phyloP scores from a whole-genome alignment of 2,329 filamentous ascomycete species.

The Cercospora zeina region DNA sequence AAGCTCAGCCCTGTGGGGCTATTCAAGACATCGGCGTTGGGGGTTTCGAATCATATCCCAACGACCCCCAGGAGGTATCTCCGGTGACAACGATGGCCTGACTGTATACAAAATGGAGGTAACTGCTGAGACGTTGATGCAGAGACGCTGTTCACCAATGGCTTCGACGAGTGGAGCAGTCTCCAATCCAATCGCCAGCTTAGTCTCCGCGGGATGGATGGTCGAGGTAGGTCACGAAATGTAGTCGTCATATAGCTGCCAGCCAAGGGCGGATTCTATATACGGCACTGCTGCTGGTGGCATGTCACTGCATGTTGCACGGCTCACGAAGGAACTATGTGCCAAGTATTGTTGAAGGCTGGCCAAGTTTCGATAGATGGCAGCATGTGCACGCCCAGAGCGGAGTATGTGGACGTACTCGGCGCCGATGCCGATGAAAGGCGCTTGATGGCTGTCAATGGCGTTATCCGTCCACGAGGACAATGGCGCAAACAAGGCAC shows the following conservation, averaged over 20 bases:
- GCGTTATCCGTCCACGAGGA: neutral
- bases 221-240: no score
- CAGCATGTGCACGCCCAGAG: constrained; percentile 2
- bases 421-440: neutral
- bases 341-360: constrained; percentile 3
- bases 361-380: neutral
- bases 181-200: neutral
- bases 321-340: neutral
- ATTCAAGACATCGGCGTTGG: neutral
- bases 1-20: constrained; percentile 12
- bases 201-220: neutral
- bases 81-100: neutral
- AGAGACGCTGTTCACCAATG: neutral
- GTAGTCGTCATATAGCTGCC: neutral
- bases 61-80: neutral
- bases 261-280: neutral
- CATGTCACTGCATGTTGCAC: neutral
- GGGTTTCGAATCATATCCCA: neutral
- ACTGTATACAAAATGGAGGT: neutral
- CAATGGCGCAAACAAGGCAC: neutral
- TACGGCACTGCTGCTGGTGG: neutral
- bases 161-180: neutral
- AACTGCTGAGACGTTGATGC: neutral
- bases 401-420: neutral
- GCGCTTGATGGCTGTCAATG: neutral